Evolutionary conservation across 2,329 filamentous ascomycete genomes (phyloP).

Genomic region (Claviceps lovelessii): DNA sequence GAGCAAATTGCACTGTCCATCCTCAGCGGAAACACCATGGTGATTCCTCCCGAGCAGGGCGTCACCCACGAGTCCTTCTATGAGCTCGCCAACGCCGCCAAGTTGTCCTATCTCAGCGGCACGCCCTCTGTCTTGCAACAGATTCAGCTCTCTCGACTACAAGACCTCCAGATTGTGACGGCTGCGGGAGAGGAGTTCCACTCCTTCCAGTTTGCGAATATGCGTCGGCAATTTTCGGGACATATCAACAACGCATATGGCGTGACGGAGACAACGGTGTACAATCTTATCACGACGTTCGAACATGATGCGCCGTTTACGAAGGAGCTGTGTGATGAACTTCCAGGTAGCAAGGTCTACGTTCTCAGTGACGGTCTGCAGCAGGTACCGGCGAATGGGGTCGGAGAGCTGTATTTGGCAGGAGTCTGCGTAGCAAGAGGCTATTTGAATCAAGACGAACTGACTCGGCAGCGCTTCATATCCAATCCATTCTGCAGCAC

Average conservation of each 20-base stretch:
- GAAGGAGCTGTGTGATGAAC: neutral
- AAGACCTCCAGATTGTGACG: neutral
- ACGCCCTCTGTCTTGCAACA: constrained; percentile 1
- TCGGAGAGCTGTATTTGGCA: constrained; percentile 4
- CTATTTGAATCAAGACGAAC: constrained; percentile 2
- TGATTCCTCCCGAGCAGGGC: neutral
- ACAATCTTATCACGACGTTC: constrained; percentile 1
- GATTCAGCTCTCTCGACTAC: neutral
- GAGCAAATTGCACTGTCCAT: neutral
- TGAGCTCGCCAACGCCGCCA: neutral
- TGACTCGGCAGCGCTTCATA: constrained; percentile 3
- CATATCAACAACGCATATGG: constrained; percentile 1
- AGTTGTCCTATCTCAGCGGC: constrained; percentile 1
- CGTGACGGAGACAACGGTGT: neutral
- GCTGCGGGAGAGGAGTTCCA: neutral
- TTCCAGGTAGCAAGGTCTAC: neutral
- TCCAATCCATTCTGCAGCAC: neutral
- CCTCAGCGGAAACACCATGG: neutral
- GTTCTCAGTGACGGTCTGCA: constrained; percentile 2
- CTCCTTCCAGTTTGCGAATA: neutral
- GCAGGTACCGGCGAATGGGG: constrained; percentile 1
- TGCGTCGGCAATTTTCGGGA: neutral
- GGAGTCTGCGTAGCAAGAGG: constrained; percentile 3
- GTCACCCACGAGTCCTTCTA: neutral
- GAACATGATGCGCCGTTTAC: neutral